phyloP scores from a whole-genome alignment of 352 stramenopile genomes.

The Hyaloperonospora brassicae region DNA sequence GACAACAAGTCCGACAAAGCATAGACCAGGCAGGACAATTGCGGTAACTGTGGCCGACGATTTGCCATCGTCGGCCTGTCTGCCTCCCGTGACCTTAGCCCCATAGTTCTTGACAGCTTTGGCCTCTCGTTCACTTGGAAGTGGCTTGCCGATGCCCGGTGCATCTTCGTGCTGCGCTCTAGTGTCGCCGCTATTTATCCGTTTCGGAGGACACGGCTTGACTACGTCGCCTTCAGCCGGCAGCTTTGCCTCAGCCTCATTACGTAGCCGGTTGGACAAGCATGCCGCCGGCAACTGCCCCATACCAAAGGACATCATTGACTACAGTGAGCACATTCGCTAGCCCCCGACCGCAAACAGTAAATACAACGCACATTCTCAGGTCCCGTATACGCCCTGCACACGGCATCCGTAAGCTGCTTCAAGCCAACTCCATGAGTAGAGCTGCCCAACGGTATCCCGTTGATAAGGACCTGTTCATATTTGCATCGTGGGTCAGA shows the following conservation, averaged over 20 bases:
- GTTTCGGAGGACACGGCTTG: conserved; percentile 66
- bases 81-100: conserved; percentile 34
- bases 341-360: neutral
- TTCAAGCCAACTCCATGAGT: conserved; percentile 58
- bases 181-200: conserved; percentile 30
- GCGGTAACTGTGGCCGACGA: conserved; percentile 19
- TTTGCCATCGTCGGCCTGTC: conserved; percentile 20
- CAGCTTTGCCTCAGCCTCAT: conserved; percentile 33
- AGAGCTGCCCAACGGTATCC: conserved; percentile 42
- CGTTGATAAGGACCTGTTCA: conserved; percentile 54
- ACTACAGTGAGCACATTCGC: neutral
- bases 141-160: conserved; percentile 51
- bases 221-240: conserved; percentile 33
- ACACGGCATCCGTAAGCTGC: conserved; percentile 56
- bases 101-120: conserved; percentile 32
- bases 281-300: conserved; percentile 41
- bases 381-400: conserved; percentile 54
- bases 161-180: conserved; percentile 39
- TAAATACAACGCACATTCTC: conserved; percentile 25
- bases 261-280: conserved; percentile 52
- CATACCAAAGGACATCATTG: conserved; percentile 1
- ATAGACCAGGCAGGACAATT: conserved; percentile 42
- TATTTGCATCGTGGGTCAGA: neutral
- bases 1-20: conserved; percentile 43
- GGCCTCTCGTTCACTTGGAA: conserved; percentile 20